Percentiles rank a stretch among this genome's conserved stretches.
Conservation (phyloP, 2,329 filamentous ascomycete species). For the Fusarium staphyleae region DNA sequence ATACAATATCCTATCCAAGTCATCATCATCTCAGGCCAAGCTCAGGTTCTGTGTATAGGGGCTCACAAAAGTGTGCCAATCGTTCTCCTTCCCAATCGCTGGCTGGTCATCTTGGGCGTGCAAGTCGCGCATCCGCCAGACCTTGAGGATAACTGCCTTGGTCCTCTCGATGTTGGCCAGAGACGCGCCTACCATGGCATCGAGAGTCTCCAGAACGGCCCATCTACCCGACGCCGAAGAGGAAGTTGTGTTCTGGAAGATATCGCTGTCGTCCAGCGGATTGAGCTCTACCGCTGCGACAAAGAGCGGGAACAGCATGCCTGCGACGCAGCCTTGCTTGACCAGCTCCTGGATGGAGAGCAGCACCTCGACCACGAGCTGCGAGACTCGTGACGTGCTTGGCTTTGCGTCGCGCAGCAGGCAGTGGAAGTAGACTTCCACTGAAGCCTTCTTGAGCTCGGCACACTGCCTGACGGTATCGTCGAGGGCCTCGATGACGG, state of each 20-base stretch:
- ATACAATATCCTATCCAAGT: too few species aligned
- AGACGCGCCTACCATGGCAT: constrained; percentile 50
- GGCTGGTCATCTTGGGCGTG: constrained; percentile 10
- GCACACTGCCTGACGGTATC: constrained; percentile 36
- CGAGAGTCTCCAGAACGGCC: constrained; percentile 31
- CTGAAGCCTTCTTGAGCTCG: constrained; percentile 49
- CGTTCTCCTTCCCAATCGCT: constrained; percentile 14
- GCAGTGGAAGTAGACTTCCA: constrained; percentile 55
- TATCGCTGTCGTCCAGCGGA: constrained; percentile 22
- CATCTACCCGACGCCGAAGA: constrained; percentile 20
- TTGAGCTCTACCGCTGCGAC: constrained; percentile 35
- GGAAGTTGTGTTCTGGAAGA: not conserved
- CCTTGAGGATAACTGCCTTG: constrained; percentile 54
- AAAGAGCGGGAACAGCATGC: constrained; percentile 31
- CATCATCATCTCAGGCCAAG: constrained; percentile 23
- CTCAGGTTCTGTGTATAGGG: constrained; percentile 42
- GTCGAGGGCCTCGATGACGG: not conserved
- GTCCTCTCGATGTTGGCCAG: constrained; percentile 54
- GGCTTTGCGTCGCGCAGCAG: constrained; percentile 53
- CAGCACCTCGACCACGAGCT: constrained; percentile 18
- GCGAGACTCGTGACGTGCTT: constrained; percentile 32
- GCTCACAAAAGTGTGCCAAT: constrained; percentile 40
- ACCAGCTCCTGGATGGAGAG: constrained; percentile 14
- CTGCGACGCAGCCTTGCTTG: constrained; percentile 28
- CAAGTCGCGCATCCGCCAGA: constrained; percentile 55